A percentile compares a stretch with the other conserved stretches of the same genome.
phyloP scores from a whole-genome alignment of 192 early-diverging fungal genomes.

The Backusella sp. region DNA sequence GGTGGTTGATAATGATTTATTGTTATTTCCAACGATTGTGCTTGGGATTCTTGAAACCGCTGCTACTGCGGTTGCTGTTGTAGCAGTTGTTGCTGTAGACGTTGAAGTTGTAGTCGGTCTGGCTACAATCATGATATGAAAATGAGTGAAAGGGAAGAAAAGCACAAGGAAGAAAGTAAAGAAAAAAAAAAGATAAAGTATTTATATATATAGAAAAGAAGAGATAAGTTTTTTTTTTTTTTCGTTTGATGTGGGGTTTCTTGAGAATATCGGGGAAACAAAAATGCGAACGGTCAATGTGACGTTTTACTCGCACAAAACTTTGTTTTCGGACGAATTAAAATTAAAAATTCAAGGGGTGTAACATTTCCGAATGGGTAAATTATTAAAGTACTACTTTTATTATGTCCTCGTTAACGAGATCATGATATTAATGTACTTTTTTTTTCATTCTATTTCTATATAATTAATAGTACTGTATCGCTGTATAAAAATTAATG shows the following conservation, averaged over 20 bases:
- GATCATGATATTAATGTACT: background rate
- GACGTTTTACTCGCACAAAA: constrained; percentile 7
- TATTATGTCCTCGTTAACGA: background rate
- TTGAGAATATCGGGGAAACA: background rate
- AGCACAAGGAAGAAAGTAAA: background rate
- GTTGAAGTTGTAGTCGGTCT: background rate
- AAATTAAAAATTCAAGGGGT: constrained; percentile 5
- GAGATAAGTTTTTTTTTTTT: background rate
- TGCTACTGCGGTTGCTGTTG: constrained; percentile 3
- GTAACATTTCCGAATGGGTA: constrained; percentile 6
- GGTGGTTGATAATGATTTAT: background rate
- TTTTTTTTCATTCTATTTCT: background rate
- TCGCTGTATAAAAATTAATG: background rate
- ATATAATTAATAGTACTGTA: background rate
- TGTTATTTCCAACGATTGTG: background rate
- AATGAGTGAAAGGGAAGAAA: background rate
- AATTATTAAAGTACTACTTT: background rate
- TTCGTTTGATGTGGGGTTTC: background rate
- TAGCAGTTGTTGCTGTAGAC: background rate
- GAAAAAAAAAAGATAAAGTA: background rate
- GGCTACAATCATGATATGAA: constrained; percentile 3
- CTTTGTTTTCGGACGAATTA: constrained; percentile 9
- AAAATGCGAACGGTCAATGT: constrained; percentile 8
- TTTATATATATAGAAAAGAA: constrained; percentile 2
- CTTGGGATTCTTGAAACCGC: background rate